These are phyloP conservation scores for Chaetomium sp. DNA, from an alignment of 2,329 filamentous ascomycete genomes.

Conservation along the genomic window DNA sequence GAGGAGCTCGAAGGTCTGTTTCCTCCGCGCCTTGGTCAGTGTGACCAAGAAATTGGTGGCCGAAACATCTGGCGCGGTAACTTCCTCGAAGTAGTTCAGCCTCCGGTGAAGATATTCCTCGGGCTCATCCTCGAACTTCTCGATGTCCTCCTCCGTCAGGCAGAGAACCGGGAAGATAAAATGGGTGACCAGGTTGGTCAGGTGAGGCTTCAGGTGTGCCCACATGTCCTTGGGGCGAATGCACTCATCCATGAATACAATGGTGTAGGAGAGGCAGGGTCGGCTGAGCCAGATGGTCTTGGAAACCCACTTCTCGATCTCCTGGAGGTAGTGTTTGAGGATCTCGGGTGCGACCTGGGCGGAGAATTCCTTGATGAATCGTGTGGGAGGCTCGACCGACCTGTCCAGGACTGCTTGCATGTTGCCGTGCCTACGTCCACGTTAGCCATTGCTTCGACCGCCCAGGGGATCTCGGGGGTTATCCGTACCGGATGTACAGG, in stretches of 20 bases:
- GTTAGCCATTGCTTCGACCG: constrained; percentile 34
- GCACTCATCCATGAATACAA: constrained; percentile 95
- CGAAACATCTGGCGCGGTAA: constrained; percentile 90
- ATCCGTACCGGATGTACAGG: constrained; percentile 76
- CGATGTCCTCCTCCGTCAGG: constrained; percentile 86
- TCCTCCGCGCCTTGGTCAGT: constrained; percentile 89
- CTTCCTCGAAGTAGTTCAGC: constrained; percentile 96
- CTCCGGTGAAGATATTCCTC: constrained; percentile 97
- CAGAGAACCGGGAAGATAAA: constrained; percentile 95
- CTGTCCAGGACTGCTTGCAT: constrained; percentile 75
- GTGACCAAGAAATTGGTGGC: constrained; percentile 96
- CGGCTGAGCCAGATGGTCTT: constrained; percentile 95
- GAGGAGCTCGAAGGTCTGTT: constrained; percentile 93
- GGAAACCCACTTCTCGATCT: constrained; percentile 97
- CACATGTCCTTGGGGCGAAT: constrained; percentile 98
- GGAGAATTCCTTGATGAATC: constrained; percentile 89
- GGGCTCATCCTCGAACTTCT: constrained; percentile 91
- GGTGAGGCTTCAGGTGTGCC: constrained; percentile 88
- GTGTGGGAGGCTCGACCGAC: constrained; percentile 68
- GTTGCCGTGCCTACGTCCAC: constrained; percentile 72
- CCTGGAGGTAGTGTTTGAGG: constrained; percentile 87
- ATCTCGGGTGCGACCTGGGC: constrained; percentile 93
- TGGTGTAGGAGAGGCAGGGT: constrained; percentile 87
- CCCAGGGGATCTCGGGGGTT: not conserved
- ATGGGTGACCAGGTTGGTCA: constrained; percentile 90